Percentiles rank a stretch among this genome's conserved stretches.
phyloP scores from a whole-genome alignment of 2,329 filamentous ascomycete species.

The Aspergillus luchuensis region DNA sequence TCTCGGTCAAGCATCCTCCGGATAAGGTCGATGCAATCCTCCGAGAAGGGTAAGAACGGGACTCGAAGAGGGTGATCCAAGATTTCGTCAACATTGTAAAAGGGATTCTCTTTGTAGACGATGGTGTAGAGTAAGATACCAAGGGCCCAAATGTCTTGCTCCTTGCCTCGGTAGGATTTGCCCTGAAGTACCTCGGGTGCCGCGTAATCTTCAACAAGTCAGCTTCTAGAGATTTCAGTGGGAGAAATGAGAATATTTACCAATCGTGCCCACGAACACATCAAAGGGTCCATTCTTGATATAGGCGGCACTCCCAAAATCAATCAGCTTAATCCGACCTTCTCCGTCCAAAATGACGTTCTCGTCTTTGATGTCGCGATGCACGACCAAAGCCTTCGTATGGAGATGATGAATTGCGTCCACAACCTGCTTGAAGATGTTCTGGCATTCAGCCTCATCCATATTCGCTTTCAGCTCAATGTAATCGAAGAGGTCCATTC shows the following conservation, averaged over 20 bases:
- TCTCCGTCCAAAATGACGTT: constrained; percentile 96
- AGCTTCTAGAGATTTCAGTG: neutral
- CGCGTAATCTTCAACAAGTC: constrained; percentile 75
- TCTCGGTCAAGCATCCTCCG: constrained; percentile 90
- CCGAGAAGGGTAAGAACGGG: constrained; percentile 67
- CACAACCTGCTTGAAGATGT: constrained; percentile 93
- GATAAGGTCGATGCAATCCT: constrained; percentile 90
- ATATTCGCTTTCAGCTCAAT: constrained; percentile 95
- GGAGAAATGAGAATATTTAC: constrained; percentile 51
- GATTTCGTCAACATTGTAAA: constrained; percentile 98
- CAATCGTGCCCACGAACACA: constrained; percentile 97
- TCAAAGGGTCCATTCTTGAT: constrained; percentile 98
- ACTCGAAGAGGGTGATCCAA: constrained; percentile 95
- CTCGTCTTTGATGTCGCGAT: constrained; percentile 98
- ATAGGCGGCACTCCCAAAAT: constrained; percentile 97
- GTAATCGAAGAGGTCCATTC: constrained; percentile 99
- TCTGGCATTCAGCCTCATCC: constrained; percentile 90
- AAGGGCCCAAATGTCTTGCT: constrained; percentile 97
- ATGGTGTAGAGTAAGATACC: constrained; percentile 98
- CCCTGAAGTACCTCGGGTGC: constrained; percentile 96
- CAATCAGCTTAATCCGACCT: constrained; percentile 93
- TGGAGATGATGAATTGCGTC: constrained; percentile 89
- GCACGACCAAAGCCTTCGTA: constrained; percentile 85
- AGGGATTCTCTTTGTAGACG: constrained; percentile 98
- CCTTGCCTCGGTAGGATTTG: constrained; percentile 87